These are phyloP conservation scores for Boletus subcaerulescens DNA, from an alignment of 768 basidiomycete genomes.

Conservation along the genomic window DNA sequence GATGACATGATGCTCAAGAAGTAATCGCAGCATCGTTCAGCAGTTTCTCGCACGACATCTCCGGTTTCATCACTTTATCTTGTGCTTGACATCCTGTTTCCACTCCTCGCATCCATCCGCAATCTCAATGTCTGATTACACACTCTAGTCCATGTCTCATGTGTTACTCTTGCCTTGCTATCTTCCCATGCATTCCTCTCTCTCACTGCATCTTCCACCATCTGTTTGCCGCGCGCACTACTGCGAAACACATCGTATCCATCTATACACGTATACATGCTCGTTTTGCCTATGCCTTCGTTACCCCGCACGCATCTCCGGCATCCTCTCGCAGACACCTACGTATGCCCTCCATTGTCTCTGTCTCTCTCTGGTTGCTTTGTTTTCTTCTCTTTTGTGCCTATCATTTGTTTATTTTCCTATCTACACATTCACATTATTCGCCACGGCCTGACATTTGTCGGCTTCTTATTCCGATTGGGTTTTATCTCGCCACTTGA, in stretches of 20 bases:
- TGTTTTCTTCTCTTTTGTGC: conserved; percentile 19
- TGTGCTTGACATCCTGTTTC: conserved; percentile 38
- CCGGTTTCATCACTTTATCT: conserved; percentile 22
- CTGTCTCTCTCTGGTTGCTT: conserved; percentile 19
- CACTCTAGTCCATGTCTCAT: conserved; percentile 37
- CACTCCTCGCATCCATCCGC: conserved; percentile 31
- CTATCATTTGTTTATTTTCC: conserved; percentile 26
- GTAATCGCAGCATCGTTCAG: conserved; percentile 17
- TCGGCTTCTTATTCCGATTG: conserved; percentile 28
- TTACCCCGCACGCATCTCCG: conserved; percentile 16
- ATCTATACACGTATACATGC: conserved; percentile 34
- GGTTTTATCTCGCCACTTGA: conserved; percentile 16
- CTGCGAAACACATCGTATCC: conserved; percentile 36
- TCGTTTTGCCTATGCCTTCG: conserved; percentile 31
- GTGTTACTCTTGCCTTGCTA: conserved; percentile 38
- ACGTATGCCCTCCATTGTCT: conserved; percentile 24
- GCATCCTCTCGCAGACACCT: conserved; percentile 22
- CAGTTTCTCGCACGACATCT: conserved; percentile 22
- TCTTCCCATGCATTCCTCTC: conserved; percentile 33
- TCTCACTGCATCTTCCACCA: conserved; percentile 19
- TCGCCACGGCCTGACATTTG: conserved; percentile 22
- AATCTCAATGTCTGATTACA: conserved; percentile 40
- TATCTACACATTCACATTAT: conserved; percentile 33
- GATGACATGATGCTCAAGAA: conserved; percentile 31
- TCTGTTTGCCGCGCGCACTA: conserved; percentile 30